Conservation (phyloP, 257 asterid genomes). For the Salvia splendens region DNA sequence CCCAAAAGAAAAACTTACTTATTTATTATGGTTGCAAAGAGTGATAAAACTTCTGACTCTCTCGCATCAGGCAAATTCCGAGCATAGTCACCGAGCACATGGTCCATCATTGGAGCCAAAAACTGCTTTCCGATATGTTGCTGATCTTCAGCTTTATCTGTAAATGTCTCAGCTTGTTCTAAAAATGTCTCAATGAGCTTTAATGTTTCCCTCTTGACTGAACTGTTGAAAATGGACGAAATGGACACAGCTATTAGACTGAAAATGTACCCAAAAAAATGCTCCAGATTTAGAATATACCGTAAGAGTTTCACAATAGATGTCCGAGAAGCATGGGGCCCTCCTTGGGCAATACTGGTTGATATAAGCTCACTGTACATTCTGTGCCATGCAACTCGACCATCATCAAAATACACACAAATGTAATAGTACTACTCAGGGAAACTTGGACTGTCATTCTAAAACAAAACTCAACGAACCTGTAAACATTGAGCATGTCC, state of each 20-base stretch:
- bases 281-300: slow-evolving; percentile 40
- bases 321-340: slow-evolving; percentile 73
- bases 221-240: slow-evolving; percentile 47
- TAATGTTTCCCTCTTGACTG: slow-evolving; percentile 89
- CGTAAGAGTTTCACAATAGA: slow-evolving; percentile 83
- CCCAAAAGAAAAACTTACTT: slow-evolving; percentile 46
- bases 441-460: background rate
- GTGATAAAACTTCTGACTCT: slow-evolving; percentile 93
- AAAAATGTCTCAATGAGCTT: slow-evolving; percentile 89
- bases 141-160: slow-evolving; percentile 84
- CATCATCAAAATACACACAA: slow-evolving; percentile 8
- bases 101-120: slow-evolving; percentile 96
- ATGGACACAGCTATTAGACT: slow-evolving; percentile 16
- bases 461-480: slow-evolving; percentile 44
- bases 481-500: slow-evolving; percentile 93
- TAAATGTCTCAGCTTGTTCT: slow-evolving; percentile 83
- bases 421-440: background rate
- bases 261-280: slow-evolving; percentile 20
- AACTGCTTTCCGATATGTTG: slow-evolving; percentile 80
- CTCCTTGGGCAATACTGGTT: slow-evolving; percentile 78
- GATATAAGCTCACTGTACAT: slow-evolving; percentile 95
- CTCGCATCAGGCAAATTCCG: slow-evolving; percentile 95
- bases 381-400: slow-evolving; percentile 49
- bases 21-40: slow-evolving; percentile 86
- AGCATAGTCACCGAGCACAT: slow-evolving; percentile 83